Evolutionary conservation across 768 basidiomycete genomes (phyloP).

Genomic region (Wakefieldia striispora): DNA sequence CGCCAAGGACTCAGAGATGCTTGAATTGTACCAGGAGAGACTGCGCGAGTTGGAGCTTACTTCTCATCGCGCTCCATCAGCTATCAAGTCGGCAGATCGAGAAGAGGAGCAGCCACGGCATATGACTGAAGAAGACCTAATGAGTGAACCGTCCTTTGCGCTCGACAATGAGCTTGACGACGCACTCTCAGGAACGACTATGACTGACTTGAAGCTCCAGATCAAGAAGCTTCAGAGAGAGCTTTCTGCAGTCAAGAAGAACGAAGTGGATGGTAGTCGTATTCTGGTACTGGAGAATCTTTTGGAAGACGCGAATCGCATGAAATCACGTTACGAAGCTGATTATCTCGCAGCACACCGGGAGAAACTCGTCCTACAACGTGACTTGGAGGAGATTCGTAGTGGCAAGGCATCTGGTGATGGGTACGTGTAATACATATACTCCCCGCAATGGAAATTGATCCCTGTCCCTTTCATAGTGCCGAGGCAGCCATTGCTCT

Average conservation of each 20-base stretch:
- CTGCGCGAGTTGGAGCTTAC: conserved; percentile 82
- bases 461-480: conserved; percentile 37
- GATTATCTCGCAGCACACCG: conserved; percentile 86
- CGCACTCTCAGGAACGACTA: conserved; percentile 78
- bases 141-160: conserved; percentile 53
- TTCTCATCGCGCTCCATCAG: conserved; percentile 47
- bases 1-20: conserved; percentile 74
- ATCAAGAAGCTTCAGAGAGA: conserved; percentile 81
- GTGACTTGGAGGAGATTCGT: conserved; percentile 84
- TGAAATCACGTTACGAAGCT: conserved; percentile 85
- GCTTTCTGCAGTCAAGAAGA: conserved; percentile 68
- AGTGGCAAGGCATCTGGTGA: conserved; percentile 83
- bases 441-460: background rate
- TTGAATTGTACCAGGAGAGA: conserved; percentile 88
- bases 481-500: conserved; percentile 87
- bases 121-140: conserved; percentile 45
- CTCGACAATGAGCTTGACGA: conserved; percentile 87
- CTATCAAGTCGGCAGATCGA: conserved; percentile 24
- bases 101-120: conserved; percentile 16
- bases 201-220: conserved; percentile 89
- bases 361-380: conserved; percentile 75
- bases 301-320: conserved; percentile 85
- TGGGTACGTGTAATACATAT: conserved; percentile 49
- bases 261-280: conserved; percentile 73
- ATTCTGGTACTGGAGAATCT: conserved; percentile 88